A percentile compares a stretch with the other conserved stretches of the same genome.
phyloP scores from a whole-genome alignment of 2,329 filamentous ascomycete genomes.

The Trichoderma sp. region DNA sequence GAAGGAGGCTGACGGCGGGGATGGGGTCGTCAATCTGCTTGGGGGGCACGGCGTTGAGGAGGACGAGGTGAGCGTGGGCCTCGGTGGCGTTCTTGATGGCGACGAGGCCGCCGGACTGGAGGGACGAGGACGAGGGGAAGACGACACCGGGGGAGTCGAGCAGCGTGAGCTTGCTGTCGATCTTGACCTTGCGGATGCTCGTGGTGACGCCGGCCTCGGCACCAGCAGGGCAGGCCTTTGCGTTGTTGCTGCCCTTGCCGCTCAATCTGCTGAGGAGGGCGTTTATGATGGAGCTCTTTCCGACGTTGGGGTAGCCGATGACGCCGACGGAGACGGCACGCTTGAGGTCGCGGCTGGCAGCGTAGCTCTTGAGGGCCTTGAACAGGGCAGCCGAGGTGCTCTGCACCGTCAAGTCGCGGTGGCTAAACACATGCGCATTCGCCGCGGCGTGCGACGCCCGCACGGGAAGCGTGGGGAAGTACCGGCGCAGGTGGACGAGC shows the following conservation, averaged over 20 bases:
- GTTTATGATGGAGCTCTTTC: slow-evolving; percentile 96
- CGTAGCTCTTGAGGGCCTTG: slow-evolving; percentile 85
- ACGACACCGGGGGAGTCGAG: slow-evolving; percentile 94
- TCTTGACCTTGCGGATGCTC: slow-evolving; percentile 82
- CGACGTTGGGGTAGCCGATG: slow-evolving; percentile 93
- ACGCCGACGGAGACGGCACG: slow-evolving; percentile 87
- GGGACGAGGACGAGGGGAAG: slow-evolving; percentile 66
- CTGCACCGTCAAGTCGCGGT: slow-evolving; percentile 83
- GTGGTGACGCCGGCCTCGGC: slow-evolving; percentile 93
- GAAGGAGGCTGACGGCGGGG: slow-evolving; percentile 79
- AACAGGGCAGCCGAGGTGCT: slow-evolving; percentile 82
- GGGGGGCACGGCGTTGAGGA: slow-evolving; percentile 87
- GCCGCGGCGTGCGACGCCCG: slow-evolving; percentile 78
- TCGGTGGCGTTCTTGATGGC: slow-evolving; percentile 61
- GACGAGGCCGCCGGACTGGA: slow-evolving; percentile 41
- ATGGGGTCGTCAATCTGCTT: slow-evolving; percentile 93
- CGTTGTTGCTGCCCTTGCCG: slow-evolving; percentile 55
- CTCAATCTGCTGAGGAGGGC: slow-evolving; percentile 77
- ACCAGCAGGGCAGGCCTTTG: slow-evolving; percentile 75
- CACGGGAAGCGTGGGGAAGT: slow-evolving; percentile 87
- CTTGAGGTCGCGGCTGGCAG: slow-evolving; percentile 79
- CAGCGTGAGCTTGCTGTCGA: slow-evolving; percentile 89
- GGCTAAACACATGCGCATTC: slow-evolving; percentile 88
- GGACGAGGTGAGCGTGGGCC: slow-evolving; percentile 78
- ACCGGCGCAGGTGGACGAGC: slow-evolving; percentile 79